These are phyloP conservation scores for Pyrus communis DNA, from an alignment of 306 rosid genomes.

Conservation along the genomic window DNA sequence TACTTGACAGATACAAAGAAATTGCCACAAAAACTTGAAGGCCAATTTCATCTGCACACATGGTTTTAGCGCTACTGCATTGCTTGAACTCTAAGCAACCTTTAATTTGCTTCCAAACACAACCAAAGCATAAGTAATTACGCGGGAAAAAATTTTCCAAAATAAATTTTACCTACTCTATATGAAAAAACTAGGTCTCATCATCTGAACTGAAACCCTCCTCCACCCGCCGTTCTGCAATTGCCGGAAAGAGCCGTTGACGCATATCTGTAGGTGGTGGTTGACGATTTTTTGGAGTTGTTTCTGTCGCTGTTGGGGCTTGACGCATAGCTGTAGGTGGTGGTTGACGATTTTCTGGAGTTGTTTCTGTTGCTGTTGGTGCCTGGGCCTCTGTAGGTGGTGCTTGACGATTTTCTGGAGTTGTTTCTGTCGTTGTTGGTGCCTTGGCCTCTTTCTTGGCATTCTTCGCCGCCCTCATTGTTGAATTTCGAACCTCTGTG, in stretches of 20 bases:
- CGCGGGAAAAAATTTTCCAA: not conserved
- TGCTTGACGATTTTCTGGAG: slow-evolving; percentile 18
- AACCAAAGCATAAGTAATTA: not conserved
- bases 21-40: not conserved
- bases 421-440: not conserved
- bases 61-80: not conserved
- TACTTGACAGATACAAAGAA: not conserved
- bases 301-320: not conserved
- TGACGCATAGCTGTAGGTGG: slow-evolving; percentile 19
- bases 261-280: slow-evolving; percentile 17
- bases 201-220: slow-evolving; percentile 64
- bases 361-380: not conserved
- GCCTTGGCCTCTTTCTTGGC: slow-evolving; percentile 35
- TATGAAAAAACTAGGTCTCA: slow-evolving; percentile 23
- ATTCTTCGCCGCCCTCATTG: slow-evolving; percentile 21
- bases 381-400: slow-evolving; percentile 11
- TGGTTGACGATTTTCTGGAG: slow-evolving; percentile 16
- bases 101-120: slow-evolving; percentile 5
- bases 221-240: slow-evolving; percentile 45
- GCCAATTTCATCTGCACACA: not conserved
- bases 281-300: slow-evolving; percentile 18
- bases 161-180: slow-evolving; percentile 4
- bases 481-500: slow-evolving; percentile 41
- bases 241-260: slow-evolving; percentile 65
- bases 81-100: slow-evolving; percentile 4